Conservation (phyloP, 2,329 filamentous ascomycete species). For the Macrophomina pseudophaseolina region DNA sequence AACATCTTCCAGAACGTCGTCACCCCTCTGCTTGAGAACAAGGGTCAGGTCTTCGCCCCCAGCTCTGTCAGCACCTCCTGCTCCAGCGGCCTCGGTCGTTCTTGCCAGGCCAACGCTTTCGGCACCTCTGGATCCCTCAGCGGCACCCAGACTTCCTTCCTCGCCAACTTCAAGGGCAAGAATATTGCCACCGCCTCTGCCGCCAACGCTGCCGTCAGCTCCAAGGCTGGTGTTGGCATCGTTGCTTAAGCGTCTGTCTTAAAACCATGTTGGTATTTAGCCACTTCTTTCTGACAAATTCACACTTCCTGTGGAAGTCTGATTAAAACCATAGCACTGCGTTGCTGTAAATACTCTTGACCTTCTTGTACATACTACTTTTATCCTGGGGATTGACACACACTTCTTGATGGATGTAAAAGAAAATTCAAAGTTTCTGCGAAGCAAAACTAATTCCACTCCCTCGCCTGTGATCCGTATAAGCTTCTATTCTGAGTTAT, state of each 20-base stretch:
- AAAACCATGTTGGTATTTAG: not conserved
- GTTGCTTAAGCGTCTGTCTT: conserved; percentile 6
- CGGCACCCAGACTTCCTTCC: conserved; percentile 53
- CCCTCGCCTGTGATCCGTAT: not conserved
- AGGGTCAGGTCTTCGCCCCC: conserved; percentile 48
- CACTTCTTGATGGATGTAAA: not conserved
- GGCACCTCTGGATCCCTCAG: conserved; percentile 36
- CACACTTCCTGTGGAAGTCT: not conserved
- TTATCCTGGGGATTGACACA: not conserved
- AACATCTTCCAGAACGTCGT: conserved; percentile 63
- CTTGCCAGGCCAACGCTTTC: conserved; percentile 56
- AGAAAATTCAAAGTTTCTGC: no score
- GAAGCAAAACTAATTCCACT: no score
- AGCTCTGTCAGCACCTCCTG: conserved; percentile 49
- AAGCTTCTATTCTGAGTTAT: not conserved
- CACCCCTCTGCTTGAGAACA: conserved; percentile 47
- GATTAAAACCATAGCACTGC: not conserved
- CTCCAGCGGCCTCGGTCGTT: conserved; percentile 53
- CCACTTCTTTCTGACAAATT: not conserved
- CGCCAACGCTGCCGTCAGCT: conserved; percentile 45
- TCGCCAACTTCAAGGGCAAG: conserved; percentile 59
- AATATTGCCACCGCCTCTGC: conserved; percentile 54
- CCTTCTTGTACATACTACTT: not conserved
- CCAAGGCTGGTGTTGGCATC: conserved; percentile 54
- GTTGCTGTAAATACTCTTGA: not conserved